phyloP scores from a whole-genome alignment of 2,329 filamentous ascomycete species.

The Arthrobotrys sphaeroides region DNA sequence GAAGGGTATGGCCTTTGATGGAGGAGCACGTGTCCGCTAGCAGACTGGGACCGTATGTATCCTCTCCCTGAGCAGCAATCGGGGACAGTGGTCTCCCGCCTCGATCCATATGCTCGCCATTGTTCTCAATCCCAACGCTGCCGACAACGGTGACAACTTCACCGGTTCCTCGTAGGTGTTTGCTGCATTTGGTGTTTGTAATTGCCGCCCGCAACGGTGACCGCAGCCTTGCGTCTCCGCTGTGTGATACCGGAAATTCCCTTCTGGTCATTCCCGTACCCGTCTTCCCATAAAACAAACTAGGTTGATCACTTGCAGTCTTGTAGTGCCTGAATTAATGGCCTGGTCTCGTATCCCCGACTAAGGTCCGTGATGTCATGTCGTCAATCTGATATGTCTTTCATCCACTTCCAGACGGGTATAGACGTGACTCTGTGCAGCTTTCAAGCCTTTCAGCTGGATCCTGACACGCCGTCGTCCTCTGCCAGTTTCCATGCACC shows the following conservation, averaged over 20 bases:
- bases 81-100: neutral
- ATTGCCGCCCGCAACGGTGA: slow-evolving; percentile 4
- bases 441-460: neutral
- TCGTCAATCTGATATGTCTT: neutral
- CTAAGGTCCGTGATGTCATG: slow-evolving; percentile 20
- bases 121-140: neutral
- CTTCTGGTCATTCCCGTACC: slow-evolving; percentile 12
- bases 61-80: neutral
- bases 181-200: neutral
- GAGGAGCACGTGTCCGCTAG: slow-evolving; percentile 43
- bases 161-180: neutral
- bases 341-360: slow-evolving; percentile 18
- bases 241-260: slow-evolving; percentile 11
- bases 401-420: neutral
- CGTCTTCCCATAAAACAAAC: neutral
- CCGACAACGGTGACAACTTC: neutral
- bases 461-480: slow-evolving; percentile 23
- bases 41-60: slow-evolving; percentile 17
- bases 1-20: slow-evolving; percentile 15
- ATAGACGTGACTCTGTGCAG: neutral
- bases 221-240: slow-evolving; percentile 2
- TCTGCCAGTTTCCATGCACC: slow-evolving; percentile 24
- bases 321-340: slow-evolving; percentile 6
- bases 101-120: neutral
- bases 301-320: slow-evolving; percentile 15